A percentile compares a stretch with the other conserved stretches of the same genome.
Conservation (phyloP, 768 basidiomycete genomes). For the Lentinula aciculospora region DNA sequence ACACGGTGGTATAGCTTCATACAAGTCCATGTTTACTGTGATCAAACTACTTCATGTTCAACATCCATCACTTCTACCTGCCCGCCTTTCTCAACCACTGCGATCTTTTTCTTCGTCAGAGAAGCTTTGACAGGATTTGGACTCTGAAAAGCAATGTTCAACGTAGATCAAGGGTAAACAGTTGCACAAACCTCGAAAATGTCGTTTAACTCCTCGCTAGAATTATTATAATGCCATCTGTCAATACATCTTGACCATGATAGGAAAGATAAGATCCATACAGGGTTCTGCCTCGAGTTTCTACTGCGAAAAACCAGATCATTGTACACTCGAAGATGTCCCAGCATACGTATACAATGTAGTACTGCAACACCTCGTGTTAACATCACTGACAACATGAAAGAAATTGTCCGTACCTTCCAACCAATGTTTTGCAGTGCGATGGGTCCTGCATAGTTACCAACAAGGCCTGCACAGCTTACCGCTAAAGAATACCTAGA, state of each 20-base stretch:
- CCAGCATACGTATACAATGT: slow-evolving; percentile 20
- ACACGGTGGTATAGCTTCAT: background rate
- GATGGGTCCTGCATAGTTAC: slow-evolving; percentile 45
- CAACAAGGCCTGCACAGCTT: slow-evolving; percentile 41
- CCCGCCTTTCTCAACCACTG: slow-evolving; percentile 29
- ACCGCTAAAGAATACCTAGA: slow-evolving; percentile 35
- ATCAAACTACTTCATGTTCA: slow-evolving; percentile 8
- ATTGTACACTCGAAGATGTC: slow-evolving; percentile 15
- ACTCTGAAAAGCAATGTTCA: slow-evolving; percentile 18
- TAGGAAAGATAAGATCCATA: slow-evolving; percentile 6
- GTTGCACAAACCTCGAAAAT: slow-evolving; percentile 15
- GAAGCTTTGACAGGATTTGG: slow-evolving; percentile 36
- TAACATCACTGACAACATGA: background rate
- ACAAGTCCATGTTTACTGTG: no score
- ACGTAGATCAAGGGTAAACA: background rate
- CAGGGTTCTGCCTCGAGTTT: slow-evolving; percentile 18
- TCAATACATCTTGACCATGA: background rate
- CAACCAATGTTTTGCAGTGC: slow-evolving; percentile 32
- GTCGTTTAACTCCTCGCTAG: slow-evolving; percentile 18
- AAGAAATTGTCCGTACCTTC: slow-evolving; percentile 12
- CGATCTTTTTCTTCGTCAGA: slow-evolving; percentile 31
- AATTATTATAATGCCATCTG: background rate
- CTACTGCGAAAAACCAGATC: slow-evolving; percentile 18
- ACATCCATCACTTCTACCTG: slow-evolving; percentile 17
- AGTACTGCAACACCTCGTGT: slow-evolving; percentile 6